These are phyloP conservation scores for Psilocybe sp. DNA, from an alignment of 768 basidiomycete genomes.

Conservation along the genomic window DNA sequence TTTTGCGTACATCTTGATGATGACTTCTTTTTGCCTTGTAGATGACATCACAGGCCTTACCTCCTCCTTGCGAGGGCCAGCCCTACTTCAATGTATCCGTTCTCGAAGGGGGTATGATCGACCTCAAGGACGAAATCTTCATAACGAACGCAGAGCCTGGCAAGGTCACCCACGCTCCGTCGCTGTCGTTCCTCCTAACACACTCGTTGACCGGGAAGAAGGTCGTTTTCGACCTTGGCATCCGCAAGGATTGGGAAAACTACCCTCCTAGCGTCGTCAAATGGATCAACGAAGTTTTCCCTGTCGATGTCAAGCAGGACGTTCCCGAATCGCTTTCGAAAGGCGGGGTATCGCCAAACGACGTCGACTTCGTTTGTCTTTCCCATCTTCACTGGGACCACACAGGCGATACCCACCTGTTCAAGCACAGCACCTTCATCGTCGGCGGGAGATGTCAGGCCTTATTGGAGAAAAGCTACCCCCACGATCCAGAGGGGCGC, in stretches of 20 bases:
- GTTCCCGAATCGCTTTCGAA: constrained; percentile 46
- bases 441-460: constrained; percentile 38
- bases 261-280: constrained; percentile 33
- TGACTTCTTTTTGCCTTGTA: no score
- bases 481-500: constrained; percentile 31
- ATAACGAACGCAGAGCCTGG: constrained; percentile 31
- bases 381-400: constrained; percentile 59
- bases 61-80: constrained; percentile 38
- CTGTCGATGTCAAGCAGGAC: constrained; percentile 30
- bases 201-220: constrained; percentile 39
- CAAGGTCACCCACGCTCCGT: constrained; percentile 32
- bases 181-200: constrained; percentile 49
- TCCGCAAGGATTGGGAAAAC: constrained; percentile 43
- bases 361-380: constrained; percentile 43
- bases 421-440: constrained; percentile 44
- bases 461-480: constrained; percentile 38
- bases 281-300: constrained; percentile 22
- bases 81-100: constrained; percentile 54
- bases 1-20: no score
- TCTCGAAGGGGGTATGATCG: constrained; percentile 48
- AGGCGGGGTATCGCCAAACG: constrained; percentile 28
- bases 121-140: constrained; percentile 33
- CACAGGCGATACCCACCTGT: constrained; percentile 44
- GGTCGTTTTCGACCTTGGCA: constrained; percentile 56
- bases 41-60: constrained; percentile 9